These are phyloP conservation scores for Catharanthus roseus DNA, from an alignment of 257 asterid species.

Conservation along the genomic window DNA sequence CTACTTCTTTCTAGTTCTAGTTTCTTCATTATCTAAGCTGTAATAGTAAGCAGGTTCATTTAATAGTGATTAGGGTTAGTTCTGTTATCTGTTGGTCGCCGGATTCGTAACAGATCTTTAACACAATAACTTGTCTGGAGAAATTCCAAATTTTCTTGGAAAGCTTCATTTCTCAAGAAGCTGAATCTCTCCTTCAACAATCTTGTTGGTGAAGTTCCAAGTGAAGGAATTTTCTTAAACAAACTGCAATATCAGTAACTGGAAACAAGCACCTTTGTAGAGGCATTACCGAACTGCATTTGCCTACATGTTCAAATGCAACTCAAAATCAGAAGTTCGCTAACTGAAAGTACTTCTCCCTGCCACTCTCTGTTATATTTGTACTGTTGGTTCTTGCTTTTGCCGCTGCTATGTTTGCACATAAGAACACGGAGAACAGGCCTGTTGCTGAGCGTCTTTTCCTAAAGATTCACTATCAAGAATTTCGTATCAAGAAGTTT, in stretches of 20 bases:
- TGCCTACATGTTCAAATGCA: constrained; percentile 18
- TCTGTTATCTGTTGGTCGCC: too few relatives aligned
- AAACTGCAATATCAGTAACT: constrained; percentile 18
- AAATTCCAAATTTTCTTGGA: constrained; percentile 17
- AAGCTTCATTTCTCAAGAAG: constrained; percentile 21
- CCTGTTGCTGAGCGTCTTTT: background rate
- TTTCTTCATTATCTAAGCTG: too few relatives aligned
- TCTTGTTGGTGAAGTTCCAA: constrained; percentile 35
- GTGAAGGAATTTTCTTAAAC: constrained; percentile 29
- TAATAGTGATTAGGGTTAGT: too few relatives aligned
- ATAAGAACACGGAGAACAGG: constrained; percentile 4
- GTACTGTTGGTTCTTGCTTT: background rate
- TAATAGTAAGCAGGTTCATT: too few relatives aligned
- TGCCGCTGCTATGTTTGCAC: constrained; percentile 5
- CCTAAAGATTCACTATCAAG: constrained; percentile 16
- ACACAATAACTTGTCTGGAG: constrained; percentile 20
- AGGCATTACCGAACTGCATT: constrained; percentile 23
- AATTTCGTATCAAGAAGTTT: constrained; percentile 25
- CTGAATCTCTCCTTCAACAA: constrained; percentile 38
- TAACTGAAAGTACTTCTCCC: constrained; percentile 15
- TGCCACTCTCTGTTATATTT: constrained; percentile 7
- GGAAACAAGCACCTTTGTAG: constrained; percentile 17
- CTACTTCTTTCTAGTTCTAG: too few relatives aligned
- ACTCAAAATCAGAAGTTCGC: constrained; percentile 1
- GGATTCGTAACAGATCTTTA: too few relatives aligned